These are phyloP conservation scores for Anisodus tanguticus DNA, from an alignment of 257 asterid species.

Conservation along the genomic window DNA sequence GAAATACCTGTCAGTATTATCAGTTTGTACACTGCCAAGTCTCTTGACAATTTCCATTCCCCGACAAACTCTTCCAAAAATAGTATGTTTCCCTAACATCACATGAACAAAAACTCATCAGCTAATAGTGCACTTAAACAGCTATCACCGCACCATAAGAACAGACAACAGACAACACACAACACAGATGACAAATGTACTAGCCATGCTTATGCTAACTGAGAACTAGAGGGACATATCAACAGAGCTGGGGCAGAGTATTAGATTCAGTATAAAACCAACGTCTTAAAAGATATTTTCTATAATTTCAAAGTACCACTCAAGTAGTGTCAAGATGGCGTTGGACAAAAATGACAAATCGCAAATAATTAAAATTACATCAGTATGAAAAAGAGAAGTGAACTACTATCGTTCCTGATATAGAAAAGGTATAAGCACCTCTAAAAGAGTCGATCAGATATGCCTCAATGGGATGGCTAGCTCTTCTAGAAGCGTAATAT, in stretches of 20 bases:
- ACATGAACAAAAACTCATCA: constrained; percentile 25
- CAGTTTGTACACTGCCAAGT: constrained; percentile 97
- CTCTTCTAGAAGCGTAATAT: not conserved
- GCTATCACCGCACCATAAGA: not conserved
- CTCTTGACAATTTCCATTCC: constrained; percentile 99
- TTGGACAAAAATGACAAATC: not conserved
- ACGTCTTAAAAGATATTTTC: not conserved
- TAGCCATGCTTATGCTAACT: constrained; percentile 4
- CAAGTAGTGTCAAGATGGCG: not conserved
- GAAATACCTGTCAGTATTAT: constrained; percentile 81
- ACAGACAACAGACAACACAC: constrained; percentile 3
- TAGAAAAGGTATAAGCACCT: not conserved
- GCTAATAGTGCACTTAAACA: constrained; percentile 9
- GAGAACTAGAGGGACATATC: not conserved
- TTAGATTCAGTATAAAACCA: not conserved
- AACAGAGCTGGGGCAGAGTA: not conserved
- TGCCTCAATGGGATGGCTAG: not conserved
- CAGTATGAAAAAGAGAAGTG: not conserved
- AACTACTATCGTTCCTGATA: not conserved
- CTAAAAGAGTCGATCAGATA: not conserved
- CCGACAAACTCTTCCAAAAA: constrained; percentile 89
- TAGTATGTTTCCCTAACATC: constrained; percentile 81
- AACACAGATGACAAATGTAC: not conserved
- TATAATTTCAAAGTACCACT: not conserved
- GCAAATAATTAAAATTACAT: not conserved